Conservation (phyloP, 306 rosid genomes). For the Dalbergia cochinchinensis region DNA sequence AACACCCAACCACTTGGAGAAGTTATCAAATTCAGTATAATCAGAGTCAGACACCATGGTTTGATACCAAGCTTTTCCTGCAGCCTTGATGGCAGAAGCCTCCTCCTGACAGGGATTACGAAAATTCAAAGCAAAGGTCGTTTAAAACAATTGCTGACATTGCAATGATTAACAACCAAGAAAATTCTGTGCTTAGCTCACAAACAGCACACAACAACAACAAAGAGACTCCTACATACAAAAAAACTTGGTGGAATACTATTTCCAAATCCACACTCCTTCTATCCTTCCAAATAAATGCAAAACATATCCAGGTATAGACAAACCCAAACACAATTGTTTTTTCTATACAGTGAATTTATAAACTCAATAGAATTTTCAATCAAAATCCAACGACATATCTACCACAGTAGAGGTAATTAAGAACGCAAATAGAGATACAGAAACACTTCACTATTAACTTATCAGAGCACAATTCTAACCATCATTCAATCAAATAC, state of each 20-base stretch:
- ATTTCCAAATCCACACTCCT: background rate
- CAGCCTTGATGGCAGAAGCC: constrained; percentile 72
- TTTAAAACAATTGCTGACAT: background rate
- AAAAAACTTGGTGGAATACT: background rate
- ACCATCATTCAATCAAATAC: background rate
- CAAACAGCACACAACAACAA: background rate
- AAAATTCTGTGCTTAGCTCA: no score
- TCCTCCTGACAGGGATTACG: constrained; percentile 61
- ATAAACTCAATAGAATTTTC: background rate
- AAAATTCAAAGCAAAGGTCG: background rate
- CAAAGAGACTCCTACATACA: background rate
- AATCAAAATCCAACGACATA: background rate
- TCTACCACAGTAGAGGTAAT: background rate
- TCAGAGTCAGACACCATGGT: constrained; percentile 91
- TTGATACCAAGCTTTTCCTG: constrained; percentile 83
- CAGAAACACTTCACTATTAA: no score
- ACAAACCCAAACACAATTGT: background rate
- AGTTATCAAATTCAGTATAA: constrained; percentile 81
- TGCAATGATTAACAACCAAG: background rate
- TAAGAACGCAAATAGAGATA: no score
- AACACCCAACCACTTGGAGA: constrained; percentile 83
- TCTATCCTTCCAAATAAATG: background rate
- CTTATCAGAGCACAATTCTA: background rate
- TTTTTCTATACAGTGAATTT: background rate
- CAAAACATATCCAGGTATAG: no score